These are phyloP conservation scores for Pleomassaria siparia DNA, from an alignment of 2,329 filamentous ascomycete species.

Conservation along the genomic window DNA sequence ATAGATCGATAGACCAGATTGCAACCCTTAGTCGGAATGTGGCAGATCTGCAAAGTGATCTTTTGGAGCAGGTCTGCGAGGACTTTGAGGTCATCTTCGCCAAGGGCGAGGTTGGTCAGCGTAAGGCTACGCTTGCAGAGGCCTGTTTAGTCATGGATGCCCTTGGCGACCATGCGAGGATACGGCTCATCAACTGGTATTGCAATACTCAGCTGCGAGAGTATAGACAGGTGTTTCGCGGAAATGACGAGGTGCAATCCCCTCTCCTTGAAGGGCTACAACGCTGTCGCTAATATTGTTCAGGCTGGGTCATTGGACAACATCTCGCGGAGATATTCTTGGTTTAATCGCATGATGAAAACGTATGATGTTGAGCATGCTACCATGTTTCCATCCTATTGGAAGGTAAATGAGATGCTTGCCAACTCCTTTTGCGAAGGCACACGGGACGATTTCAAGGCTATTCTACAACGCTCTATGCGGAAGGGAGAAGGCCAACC, in stretches of 20 bases:
- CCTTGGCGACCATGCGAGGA: slow-evolving; percentile 81
- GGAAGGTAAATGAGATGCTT: slow-evolving; percentile 87
- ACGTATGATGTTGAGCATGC: slow-evolving; percentile 93
- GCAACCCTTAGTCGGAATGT: slow-evolving; percentile 90
- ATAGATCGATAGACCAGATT: slow-evolving; percentile 96
- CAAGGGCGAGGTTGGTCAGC: slow-evolving; percentile 75
- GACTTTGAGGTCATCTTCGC: slow-evolving; percentile 96
- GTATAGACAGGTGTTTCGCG: slow-evolving; percentile 92
- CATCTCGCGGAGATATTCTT: slow-evolving; percentile 89
- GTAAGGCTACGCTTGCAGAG: slow-evolving; percentile 73
- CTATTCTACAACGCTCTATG: slow-evolving; percentile 85
- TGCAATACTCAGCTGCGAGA: slow-evolving; percentile 95
- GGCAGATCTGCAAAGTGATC: slow-evolving; percentile 85
- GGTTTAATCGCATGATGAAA: slow-evolving; percentile 95
- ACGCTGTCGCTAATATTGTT: slow-evolving; percentile 14
- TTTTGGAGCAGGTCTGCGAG: slow-evolving; percentile 97
- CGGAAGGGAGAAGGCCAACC: slow-evolving; percentile 73
- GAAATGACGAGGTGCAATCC: slow-evolving; percentile 73
- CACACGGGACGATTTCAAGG: slow-evolving; percentile 92
- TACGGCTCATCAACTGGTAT: slow-evolving; percentile 89
- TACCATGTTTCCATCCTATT: slow-evolving; percentile 79
- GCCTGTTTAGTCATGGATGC: slow-evolving; percentile 94
- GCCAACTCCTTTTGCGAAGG: slow-evolving; percentile 94
- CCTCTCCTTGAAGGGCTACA: slow-evolving; percentile 4
- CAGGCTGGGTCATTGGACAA: slow-evolving; percentile 89